Base-by-base conservation (phyloP, 2,329 filamentous ascomycete species). In the Tolypocladium tundrense region DNA sequence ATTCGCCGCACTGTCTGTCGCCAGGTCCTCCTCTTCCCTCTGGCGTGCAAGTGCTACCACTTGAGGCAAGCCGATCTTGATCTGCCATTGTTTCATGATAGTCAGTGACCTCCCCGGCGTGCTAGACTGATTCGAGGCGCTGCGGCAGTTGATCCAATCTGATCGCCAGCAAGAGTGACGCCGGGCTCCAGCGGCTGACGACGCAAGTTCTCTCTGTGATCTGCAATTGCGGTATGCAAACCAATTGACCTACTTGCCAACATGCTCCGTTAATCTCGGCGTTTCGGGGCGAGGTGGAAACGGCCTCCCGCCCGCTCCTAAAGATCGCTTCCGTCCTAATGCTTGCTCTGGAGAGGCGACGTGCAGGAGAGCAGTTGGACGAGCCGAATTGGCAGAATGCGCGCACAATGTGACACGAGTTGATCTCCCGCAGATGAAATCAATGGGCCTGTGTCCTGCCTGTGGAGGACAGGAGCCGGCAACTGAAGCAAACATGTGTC, bases 51-150 rank as follows among this genome's bases (percentile, higher is more conserved):
- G 27, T 54, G 42, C 27, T 42, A 57, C 51, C 45, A 41, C 42
- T 39, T 35, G 53, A 37, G 43, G 40, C 16, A 53, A 56, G 62
- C 57, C 56, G 59, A 64, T 65, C 61, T 63, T 61, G 62, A 65
- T 65, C 60, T 65, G 58, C 62, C 54, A 57, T 58, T 60, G 61
- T 64, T 63, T 63, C 63, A 65, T 60, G 50, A 61, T 55, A n/a
- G 42, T 24, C 45, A 50, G 5, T 19, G 24, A 19, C 16, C 4
- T 11, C 48, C n/a, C 27, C 27, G 27, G 7, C 27, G 8, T 50
- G 27, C 45, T 50, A 33, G 27, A n/a, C 45, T 50, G 45, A 50
- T 48, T 31, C 45, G 31, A 19, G 45, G 45, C 45, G 27, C 19
- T 24, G 27, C 45, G 45, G 27, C 45, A 31, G 45, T 31, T 48